A percentile compares a stretch with the other conserved stretches of the same genome.
Evolutionary conservation across 768 basidiomycete species (phyloP).

Genomic region (Phallus indusiatus): DNA sequence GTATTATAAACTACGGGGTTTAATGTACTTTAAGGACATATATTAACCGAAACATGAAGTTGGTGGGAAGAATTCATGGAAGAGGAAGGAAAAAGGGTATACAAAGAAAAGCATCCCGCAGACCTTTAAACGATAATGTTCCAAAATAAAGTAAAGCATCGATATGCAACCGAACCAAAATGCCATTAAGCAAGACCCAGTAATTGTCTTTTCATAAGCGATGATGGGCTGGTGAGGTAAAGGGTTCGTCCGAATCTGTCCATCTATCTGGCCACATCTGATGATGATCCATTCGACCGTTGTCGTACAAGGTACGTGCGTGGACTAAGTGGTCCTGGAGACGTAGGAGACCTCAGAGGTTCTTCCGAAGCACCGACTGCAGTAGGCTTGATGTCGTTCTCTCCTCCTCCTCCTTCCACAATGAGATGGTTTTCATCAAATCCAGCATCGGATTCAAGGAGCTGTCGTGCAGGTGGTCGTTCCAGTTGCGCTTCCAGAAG

Average conservation of each 20-base stretch:
- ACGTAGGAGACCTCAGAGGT: conserved; percentile 1
- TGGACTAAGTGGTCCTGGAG: conserved; percentile 34
- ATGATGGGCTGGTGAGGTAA: background rate
- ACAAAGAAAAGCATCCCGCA: too few species aligned
- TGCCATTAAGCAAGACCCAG: too few species aligned
- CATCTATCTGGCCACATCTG: background rate
- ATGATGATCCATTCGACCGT: conserved; percentile 29
- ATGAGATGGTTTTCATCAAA: conserved; percentile 11
- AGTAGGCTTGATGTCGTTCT: background rate
- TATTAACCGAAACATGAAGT: too few species aligned
- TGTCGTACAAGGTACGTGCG: conserved; percentile 53
- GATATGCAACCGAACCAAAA: too few species aligned
- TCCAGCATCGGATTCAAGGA: conserved; percentile 42
- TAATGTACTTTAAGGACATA: too few species aligned
- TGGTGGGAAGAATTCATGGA: too few species aligned
- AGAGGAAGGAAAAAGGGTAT: too few species aligned
- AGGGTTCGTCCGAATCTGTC: background rate
- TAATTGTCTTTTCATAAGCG: background rate
- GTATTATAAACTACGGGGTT: too few species aligned
- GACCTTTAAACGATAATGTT: too few species aligned
- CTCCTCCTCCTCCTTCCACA: background rate
- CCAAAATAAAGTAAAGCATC: too few species aligned
- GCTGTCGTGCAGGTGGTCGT: conserved; percentile 65
- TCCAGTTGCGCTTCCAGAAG: conserved; percentile 81
- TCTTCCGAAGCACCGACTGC: background rate